Evolutionary conservation across 352 stramenopile species (phyloP), one percentile per base, ranked within the genome.

Genomic region (Globisporangium spinosum): DNA sequence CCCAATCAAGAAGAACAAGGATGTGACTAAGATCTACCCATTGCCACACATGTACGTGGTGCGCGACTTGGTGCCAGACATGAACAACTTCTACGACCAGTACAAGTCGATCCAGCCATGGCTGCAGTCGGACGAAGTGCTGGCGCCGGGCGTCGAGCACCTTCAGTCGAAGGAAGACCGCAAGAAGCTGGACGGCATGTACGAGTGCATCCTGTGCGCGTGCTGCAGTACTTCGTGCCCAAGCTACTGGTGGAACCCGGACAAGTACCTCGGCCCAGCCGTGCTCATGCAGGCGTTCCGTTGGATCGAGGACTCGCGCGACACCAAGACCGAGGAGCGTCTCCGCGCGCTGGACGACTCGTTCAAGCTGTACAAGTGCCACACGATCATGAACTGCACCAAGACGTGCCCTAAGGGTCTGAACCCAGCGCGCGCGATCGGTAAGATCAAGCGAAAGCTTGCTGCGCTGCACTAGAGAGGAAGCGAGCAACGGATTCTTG

Each of bases 351-450:
- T 99, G 22, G 97, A 99, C 77, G 98, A 99, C 84, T 93, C 97
- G 65, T 99, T 99, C 85, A 99, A 99, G 82, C 80, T 99, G 55
- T 99, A 99, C 83, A 95, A 98, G 76, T 99, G 97, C 89, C 97
- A 99, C 85, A 99, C 97, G 56, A 99, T 99, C 81, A 99, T 99
- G 98, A 99, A 99, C 89, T 99, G 98, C 90, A 98, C 95, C 70
- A 98, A 98, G 77, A 98, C 98, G 64, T 99, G 98, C 87, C 98
- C 98, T 17, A 99, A 99, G 90, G 96, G 98, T 67, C 91, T 99
- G 69, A 99, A 99, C 87, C 98, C 98, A 9, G 98, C 97, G 55
- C 95, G 98, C 74, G 98, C 98, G 53, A 99, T 99, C 78, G 97
- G 90, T 57, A 93, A 99, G 75, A 99, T 99, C 87, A 99, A 99